phyloP scores from a whole-genome alignment of 306 rosid genomes.

The Hylodesmum podocarpum region DNA sequence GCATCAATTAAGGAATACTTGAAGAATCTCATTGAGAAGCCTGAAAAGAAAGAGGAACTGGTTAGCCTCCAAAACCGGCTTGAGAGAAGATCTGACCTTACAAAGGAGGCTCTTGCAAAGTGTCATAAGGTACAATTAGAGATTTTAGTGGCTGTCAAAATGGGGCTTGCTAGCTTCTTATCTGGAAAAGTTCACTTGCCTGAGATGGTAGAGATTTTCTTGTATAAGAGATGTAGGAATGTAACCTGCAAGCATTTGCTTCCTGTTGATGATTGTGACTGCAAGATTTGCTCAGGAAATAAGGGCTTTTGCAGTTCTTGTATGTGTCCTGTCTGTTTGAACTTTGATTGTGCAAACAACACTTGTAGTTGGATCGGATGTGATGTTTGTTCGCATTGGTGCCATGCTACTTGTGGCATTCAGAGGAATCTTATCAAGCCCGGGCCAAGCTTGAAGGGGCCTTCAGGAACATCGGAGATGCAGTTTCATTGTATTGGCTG shows the following conservation, averaged over 20 bases:
- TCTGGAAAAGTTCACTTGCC: constrained; percentile 52
- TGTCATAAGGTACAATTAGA: constrained; percentile 72
- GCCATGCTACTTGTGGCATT: constrained; percentile 95
- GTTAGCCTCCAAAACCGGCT: constrained; percentile 64
- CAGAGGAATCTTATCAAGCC: constrained; percentile 83
- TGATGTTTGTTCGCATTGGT: constrained; percentile 97
- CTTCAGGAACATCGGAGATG: constrained; percentile 81
- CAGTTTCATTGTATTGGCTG: constrained; percentile 96
- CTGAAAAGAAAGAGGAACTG: constrained; percentile 80
- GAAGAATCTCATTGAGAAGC: constrained; percentile 62
- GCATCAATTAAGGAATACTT: constrained; percentile 59
- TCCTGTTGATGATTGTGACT: constrained; percentile 97
- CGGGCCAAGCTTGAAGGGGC: constrained; percentile 93
- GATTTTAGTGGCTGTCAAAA: constrained; percentile 70
- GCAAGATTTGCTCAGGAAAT: constrained; percentile 81
- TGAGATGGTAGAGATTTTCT: constrained; percentile 83
- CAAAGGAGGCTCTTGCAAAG: constrained; percentile 75
- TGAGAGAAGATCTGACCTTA: constrained; percentile 77
- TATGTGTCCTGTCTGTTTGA: constrained; percentile 96
- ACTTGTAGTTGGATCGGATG: constrained; percentile 99
- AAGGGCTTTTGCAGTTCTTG: constrained; percentile 93
- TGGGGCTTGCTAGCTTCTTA: constrained; percentile 73
- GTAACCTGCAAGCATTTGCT: constrained; percentile 67
- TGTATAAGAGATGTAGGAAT: constrained; percentile 76
- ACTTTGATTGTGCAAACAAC: constrained; percentile 88